phyloP scores from a whole-genome alignment of 768 basidiomycete species.

The Agaricus sinodeliciosus region DNA sequence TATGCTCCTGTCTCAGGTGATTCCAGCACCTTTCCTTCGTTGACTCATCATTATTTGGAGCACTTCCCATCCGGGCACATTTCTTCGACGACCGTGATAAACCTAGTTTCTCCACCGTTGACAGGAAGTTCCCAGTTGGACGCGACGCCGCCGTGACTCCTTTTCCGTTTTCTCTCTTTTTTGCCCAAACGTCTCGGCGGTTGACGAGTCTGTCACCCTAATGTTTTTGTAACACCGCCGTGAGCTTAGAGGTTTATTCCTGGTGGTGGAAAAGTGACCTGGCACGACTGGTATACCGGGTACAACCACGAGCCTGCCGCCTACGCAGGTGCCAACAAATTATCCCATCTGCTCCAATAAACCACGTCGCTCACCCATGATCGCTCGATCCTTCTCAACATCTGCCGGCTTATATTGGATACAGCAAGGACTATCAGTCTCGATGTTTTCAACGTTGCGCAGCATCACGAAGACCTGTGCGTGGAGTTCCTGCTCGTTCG shows the following conservation, averaged over 20 bases:
- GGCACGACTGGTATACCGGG: constrained; percentile 78
- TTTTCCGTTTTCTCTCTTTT: constrained; percentile 40
- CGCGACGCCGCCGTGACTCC: constrained; percentile 69
- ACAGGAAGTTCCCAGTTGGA: constrained; percentile 70
- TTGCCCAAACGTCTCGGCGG: constrained; percentile 57
- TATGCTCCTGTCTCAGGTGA: constrained; percentile 1
- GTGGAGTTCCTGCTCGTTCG: constrained; percentile 41
- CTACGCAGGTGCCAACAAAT: constrained; percentile 30
- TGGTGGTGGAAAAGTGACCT: constrained; percentile 47
- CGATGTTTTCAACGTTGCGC: constrained; percentile 37
- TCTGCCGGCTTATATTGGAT: constrained; percentile 53
- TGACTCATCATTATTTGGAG: constrained; percentile 54
- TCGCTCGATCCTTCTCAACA: constrained; percentile 57
- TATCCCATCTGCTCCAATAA: constrained; percentile 59
- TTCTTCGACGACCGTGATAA: constrained; percentile 77
- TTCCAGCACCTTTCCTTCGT: constrained; percentile 64
- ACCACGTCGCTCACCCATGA: constrained; percentile 76
- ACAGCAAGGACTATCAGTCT: constrained; percentile 11
- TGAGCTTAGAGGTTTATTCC: constrained; percentile 49
- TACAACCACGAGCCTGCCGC: constrained; percentile 57
- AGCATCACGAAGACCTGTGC: constrained; percentile 42
- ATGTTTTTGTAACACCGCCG: not conserved
- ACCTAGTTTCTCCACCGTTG: constrained; percentile 52
- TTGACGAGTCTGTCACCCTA: constrained; percentile 34
- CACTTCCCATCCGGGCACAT: constrained; percentile 67